phyloP scores from a whole-genome alignment of 257 asterid genomes.

The Rehmannia glutinosa region DNA sequence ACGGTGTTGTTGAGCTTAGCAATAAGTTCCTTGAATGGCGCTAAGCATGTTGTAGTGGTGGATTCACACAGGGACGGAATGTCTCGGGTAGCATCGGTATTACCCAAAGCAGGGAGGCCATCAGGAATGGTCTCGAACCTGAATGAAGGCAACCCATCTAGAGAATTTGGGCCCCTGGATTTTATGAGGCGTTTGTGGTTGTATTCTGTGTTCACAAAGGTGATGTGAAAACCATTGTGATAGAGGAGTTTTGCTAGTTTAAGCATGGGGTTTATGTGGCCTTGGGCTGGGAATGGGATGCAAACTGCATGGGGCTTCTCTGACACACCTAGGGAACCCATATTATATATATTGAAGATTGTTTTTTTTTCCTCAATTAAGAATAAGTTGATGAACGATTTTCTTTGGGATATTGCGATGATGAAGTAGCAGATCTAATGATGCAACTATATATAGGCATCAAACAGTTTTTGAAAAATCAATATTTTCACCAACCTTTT shows the following conservation, averaged over 20 bases:
- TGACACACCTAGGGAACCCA: background rate
- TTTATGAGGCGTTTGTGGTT: constrained; percentile 10
- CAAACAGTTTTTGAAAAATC: no score
- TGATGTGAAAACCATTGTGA: constrained; percentile 10
- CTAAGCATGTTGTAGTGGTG: constrained; percentile 8
- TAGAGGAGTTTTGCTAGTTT: constrained; percentile 19
- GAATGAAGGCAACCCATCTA: background rate
- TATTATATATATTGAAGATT: no score
- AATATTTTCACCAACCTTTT: no score
- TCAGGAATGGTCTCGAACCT: constrained; percentile 4
- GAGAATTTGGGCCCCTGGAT: background rate
- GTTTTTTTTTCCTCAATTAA: no score
- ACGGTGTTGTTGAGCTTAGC: constrained; percentile 7
- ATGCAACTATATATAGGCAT: no score
- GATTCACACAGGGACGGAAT: constrained; percentile 8
- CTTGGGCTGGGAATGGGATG: constrained; percentile 16
- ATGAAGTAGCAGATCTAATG: no score
- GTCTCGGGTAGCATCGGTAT: constrained; percentile 8
- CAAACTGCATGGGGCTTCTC: constrained; percentile 14
- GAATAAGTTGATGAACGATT: no score
- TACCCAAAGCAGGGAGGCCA: constrained; percentile 5
- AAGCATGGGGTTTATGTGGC: constrained; percentile 21
- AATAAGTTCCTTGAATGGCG: constrained; percentile 12
- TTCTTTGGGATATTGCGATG: no score
- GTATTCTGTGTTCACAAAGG: constrained; percentile 17